Evolutionary conservation across 108 stramenopile species (phyloP).

Genomic region (Bacterosira constricta): DNA sequence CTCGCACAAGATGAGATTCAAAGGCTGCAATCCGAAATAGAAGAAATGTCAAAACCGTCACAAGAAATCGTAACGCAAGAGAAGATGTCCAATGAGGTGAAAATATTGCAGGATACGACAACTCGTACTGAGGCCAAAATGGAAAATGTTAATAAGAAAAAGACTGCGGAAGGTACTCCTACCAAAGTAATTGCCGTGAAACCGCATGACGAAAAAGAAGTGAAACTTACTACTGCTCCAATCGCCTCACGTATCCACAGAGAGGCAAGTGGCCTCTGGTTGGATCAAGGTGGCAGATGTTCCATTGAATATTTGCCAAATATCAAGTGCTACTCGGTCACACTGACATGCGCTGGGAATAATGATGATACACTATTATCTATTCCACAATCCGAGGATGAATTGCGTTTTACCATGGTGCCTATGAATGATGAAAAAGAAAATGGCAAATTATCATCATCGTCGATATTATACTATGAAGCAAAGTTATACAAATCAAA

Average conservation of each 20-base stretch:
- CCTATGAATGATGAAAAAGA: neutral
- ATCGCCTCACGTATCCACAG: too few species aligned
- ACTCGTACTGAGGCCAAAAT: too few species aligned
- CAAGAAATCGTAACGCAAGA: too few species aligned
- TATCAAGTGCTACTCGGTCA: slow-evolving; percentile 35
- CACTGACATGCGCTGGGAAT: neutral
- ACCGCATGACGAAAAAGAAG: too few species aligned
- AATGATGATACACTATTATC: too few species aligned
- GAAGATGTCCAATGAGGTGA: too few species aligned
- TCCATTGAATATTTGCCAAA: slow-evolving; percentile 49
- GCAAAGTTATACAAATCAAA: slow-evolving; percentile 4
- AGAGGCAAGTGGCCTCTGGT: slow-evolving; percentile 39
- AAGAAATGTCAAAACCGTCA: too few species aligned
- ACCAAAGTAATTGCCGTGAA: too few species aligned
- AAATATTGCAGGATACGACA: too few species aligned
- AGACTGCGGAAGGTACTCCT: neutral
- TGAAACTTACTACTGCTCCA: too few species aligned
- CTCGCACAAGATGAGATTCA: slow-evolving; percentile 40
- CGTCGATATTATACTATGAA: neutral
- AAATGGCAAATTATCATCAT: neutral
- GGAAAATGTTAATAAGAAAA: too few species aligned
- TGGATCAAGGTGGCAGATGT: slow-evolving; percentile 21
- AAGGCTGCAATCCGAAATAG: slow-evolving; percentile 2
- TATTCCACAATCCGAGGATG: slow-evolving; percentile 12
- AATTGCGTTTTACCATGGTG: slow-evolving; percentile 10